Base-by-base conservation (phyloP, 2,329 filamentous ascomycete species). In the Magnaporthiopsis poae region DNA sequence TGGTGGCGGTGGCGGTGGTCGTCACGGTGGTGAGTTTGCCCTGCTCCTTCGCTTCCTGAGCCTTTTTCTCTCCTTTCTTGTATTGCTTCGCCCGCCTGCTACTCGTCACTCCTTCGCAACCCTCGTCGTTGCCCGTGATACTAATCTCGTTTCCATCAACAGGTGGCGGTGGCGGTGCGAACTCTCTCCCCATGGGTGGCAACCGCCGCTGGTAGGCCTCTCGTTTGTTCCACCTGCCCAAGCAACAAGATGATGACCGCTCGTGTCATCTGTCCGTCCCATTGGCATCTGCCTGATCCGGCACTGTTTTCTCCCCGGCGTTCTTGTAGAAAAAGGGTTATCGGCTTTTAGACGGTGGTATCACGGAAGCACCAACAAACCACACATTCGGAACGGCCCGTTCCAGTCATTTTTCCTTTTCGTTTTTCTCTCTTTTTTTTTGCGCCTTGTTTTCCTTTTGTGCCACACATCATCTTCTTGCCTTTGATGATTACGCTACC, bases 161-260 rank as follows among this genome's bases (percentile, higher is more conserved):
- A 65, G 33, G 63, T 68, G 52, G 64, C 60, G 29, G 71, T 66
- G 73, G 72, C 64, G 74, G 81, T 72, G 79, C 81, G 74, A 84
- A 84, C 74, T 80, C 79, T 71, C 74, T 80, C 73, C 81, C 82
- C 66, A 74, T 84, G 64, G 64, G 64, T 46, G 76, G 78, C 72
- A 81, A 78, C 73, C 80, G 81, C 71, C 80, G 82, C 69, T 84
- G 82, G 82, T 84, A 81, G 78, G 72, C 69, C 31, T 62, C 36
- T 9, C n/a, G 46, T 25, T 56, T 56, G 5, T 56, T 21, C 15
- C 46, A 56, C 21, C n/a, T 56, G 46, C 46, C 21, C 21, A 8
- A n/a, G 21, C 46, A 56, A 56, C 46, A 21, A n/a, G 46, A 25
- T 56, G 46, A 56, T 25, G 46, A 56, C 46, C 5, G 21, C 46